These are phyloP conservation scores for Rubroshorea leprosula DNA, from an alignment of 345 rosid species.

Conservation along the genomic window DNA sequence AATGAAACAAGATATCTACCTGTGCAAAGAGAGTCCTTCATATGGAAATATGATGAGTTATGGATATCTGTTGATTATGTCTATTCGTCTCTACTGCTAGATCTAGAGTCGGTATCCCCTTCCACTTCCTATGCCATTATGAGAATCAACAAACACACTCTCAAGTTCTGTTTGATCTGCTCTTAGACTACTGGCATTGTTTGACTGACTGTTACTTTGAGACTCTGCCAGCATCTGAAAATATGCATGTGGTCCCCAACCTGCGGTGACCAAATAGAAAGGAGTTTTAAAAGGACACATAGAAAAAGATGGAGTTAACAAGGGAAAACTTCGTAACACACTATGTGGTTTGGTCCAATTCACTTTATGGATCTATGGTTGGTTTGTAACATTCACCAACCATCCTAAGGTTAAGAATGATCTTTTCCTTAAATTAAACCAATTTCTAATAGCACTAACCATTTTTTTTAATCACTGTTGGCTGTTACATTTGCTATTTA, in stretches of 20 bases:
- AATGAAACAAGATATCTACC: background rate
- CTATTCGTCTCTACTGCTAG: background rate
- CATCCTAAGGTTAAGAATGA: too few species aligned
- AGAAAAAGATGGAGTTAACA: background rate
- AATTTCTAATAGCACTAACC: too few species aligned
- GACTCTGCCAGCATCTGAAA: conserved; percentile 81
- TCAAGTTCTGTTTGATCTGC: conserved; percentile 43
- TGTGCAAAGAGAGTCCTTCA: background rate
- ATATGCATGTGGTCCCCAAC: conserved; percentile 98
- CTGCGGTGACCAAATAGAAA: conserved; percentile 24
- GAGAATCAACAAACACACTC: conserved; percentile 45
- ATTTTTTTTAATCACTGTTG: too few species aligned
- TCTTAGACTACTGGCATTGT: conserved; percentile 21
- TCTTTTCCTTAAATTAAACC: too few species aligned
- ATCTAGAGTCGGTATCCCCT: conserved; percentile 6
- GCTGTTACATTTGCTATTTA: too few species aligned
- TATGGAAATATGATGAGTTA: background rate
- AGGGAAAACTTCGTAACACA: background rate
- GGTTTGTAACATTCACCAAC: too few species aligned
- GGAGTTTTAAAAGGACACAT: background rate
- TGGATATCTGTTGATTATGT: background rate
- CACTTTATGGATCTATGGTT: too few species aligned
- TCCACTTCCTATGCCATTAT: conserved; percentile 15
- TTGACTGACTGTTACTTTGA: conserved; percentile 30
- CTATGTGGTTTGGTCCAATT: background rate